Evolutionary conservation across 805 yeast species (phyloP).

Genomic region (Kodamaea kaohsiungensis): DNA sequence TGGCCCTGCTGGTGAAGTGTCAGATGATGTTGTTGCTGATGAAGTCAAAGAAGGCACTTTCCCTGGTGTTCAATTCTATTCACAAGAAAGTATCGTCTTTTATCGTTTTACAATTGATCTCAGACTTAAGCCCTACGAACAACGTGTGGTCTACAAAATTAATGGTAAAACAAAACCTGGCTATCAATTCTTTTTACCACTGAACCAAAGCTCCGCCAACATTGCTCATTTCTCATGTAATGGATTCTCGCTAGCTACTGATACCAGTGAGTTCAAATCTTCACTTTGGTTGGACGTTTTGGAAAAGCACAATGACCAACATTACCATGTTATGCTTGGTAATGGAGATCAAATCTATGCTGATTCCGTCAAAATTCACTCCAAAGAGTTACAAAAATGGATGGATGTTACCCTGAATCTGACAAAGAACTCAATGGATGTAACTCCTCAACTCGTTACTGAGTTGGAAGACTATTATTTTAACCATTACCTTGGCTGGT

Average conservation of each 20-base stretch:
- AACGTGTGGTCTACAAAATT: constrained; percentile 61
- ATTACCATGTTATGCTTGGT: constrained; percentile 92
- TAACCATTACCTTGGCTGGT: constrained; percentile 80
- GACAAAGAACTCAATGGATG: constrained; percentile 39
- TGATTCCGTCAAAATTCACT: constrained; percentile 70
- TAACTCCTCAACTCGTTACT: constrained; percentile 46
- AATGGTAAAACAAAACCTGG: constrained; percentile 38
- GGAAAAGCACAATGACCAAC: constrained; percentile 52
- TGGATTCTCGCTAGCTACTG: constrained; percentile 79
- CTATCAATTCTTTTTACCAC: constrained; percentile 72
- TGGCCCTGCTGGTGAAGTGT: constrained; percentile 3
- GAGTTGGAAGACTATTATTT: constrained; percentile 71
- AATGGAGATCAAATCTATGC: constrained; percentile 97
- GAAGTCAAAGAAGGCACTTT: constrained; percentile 42
- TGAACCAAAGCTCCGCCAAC: constrained; percentile 68
- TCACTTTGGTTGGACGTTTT: constrained; percentile 87
- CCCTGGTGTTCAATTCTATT: constrained; percentile 43
- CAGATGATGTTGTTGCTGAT: neutral
- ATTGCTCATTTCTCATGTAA: constrained; percentile 84
- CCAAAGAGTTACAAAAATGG: constrained; percentile 64
- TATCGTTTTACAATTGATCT: constrained; percentile 66
- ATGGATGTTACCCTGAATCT: constrained; percentile 50
- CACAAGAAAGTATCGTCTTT: constrained; percentile 52
- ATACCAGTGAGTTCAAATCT: constrained; percentile 65
- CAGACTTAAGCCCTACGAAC: constrained; percentile 50